Percentiles rank a stretch among this genome's conserved stretches.
These are phyloP conservation scores for Psilocybe azurescens DNA, from an alignment of 768 basidiomycete species.

Conservation along the genomic window DNA sequence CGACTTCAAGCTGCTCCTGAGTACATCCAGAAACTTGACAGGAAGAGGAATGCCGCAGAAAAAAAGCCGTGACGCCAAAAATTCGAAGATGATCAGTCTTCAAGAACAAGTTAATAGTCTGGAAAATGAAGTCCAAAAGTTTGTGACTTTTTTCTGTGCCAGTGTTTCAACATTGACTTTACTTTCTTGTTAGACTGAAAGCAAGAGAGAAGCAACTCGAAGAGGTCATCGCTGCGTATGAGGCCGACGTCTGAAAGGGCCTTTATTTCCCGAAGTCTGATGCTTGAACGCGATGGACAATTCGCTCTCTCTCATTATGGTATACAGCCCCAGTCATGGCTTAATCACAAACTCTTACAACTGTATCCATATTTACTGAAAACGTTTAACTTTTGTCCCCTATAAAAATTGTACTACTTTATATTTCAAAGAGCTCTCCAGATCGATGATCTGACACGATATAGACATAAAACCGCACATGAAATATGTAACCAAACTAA, in stretches of 20 bases:
- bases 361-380: too few relatives aligned
- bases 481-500: too few relatives aligned
- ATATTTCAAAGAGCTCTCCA: too few relatives aligned
- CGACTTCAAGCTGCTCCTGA: not conserved
- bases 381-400: too few relatives aligned
- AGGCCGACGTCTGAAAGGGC: not conserved
- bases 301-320: too few relatives aligned
- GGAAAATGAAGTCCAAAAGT: not conserved
- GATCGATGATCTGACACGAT: too few relatives aligned
- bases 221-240: conserved; percentile 1
- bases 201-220: conserved; percentile 1
- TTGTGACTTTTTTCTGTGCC: not conserved
- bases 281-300: too few relatives aligned
- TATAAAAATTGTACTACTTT: too few relatives aligned
- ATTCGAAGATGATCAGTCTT: not conserved
- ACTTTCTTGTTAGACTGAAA: not conserved
- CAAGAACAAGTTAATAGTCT: not conserved
- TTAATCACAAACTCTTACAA: too few relatives aligned
- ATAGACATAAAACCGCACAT: too few relatives aligned
- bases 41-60: conserved; percentile 3
- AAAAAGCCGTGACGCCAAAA: conserved; percentile 1
- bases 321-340: too few relatives aligned
- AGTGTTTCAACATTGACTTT: not conserved
- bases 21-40: conserved; percentile 2
- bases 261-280: too few relatives aligned